Percentiles rank a stretch among this genome's conserved stretches.
These are phyloP conservation scores for Candida railenensis DNA, from an alignment of 805 yeast species.

Conservation along the genomic window DNA sequence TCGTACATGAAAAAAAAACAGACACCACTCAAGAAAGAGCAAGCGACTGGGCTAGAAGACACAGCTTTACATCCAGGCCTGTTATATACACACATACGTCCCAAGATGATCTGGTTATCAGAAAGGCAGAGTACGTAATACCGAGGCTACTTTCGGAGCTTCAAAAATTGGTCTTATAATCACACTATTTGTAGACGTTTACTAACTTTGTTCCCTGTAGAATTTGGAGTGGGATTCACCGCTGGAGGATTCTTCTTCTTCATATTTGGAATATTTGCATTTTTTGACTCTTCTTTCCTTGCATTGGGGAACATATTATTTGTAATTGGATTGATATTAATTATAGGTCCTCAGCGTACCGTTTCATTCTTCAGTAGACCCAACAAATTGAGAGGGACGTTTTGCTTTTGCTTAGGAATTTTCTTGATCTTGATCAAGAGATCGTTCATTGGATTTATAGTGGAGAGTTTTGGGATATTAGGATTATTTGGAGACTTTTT, in stretches of 20 bases:
- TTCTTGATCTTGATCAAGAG: constrained; percentile 68
- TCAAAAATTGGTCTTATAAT: no score
- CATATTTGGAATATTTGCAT: constrained; percentile 75
- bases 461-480: constrained; percentile 87
- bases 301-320: constrained; percentile 87
- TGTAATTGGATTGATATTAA: constrained; percentile 76
- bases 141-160: no score
- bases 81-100: no score
- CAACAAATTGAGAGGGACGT: constrained; percentile 79
- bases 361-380: constrained; percentile 82
- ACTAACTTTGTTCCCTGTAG: constrained; percentile 33
- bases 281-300: constrained; percentile 84
- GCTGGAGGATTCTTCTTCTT: constrained; percentile 81
- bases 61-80: no score
- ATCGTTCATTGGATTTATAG: constrained; percentile 79
- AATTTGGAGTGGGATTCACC: constrained; percentile 90
- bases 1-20: no score
- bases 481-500: constrained; percentile 93
- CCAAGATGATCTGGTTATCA: constrained; percentile 69
- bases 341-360: constrained; percentile 87
- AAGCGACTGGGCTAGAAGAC: no score
- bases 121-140: constrained; percentile 65
- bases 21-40: no score
- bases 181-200: neutral
- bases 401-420: constrained; percentile 77